Base-by-base conservation (phyloP, 2,329 filamentous ascomycete genomes). In the Stemphylium vesicarium region DNA sequence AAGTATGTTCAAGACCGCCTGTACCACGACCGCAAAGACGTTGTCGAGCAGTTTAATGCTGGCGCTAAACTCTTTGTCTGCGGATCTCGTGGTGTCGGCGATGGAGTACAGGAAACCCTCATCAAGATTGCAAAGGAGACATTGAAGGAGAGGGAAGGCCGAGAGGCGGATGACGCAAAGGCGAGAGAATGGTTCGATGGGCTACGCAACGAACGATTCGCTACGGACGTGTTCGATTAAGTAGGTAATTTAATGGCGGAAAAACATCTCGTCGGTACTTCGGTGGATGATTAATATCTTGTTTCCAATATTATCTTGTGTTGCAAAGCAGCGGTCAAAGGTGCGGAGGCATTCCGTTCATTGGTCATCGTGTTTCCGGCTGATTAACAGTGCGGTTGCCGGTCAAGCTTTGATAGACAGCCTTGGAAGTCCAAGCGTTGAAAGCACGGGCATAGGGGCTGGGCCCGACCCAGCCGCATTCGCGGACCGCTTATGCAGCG, bases 31-130 rank as follows among this genome's bases (percentile, higher is more conserved):
- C 68, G 79, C 0, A 71, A 75, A 13, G 77, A 82, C 9, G 66
- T 83, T 2, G 65, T 77, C 8, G 68, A 75, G 20, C 60, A 85
- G 31, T 84, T 81, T 53, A 72, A 78, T 0, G 59, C 71, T 4
- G 82, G 80, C 0, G 82, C 86, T 0, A 82, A 83, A 64, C 74
- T 88, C 0, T 91, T 84, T 64, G 82, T 90, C 2, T 91, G 88
- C 68, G 88, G 88, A 4, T 85, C 83, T 41, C 53, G 70, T 13
- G 72, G 68, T 15, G 75, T 83, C 0, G 81, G 80, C 0, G 75
- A 80, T 39, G 78, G 75, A 4, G 78, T 81, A 0, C 75, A 77
- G 59, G 68, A 74, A 33, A 71, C 66, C 3, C 72, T 76, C 42
- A 75, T 79, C 51, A 75, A 69, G 59, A 80, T 82, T 39, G 76